phyloP scores from a whole-genome alignment of 2,329 filamentous ascomycete species.

The Verticillium nubilum region DNA sequence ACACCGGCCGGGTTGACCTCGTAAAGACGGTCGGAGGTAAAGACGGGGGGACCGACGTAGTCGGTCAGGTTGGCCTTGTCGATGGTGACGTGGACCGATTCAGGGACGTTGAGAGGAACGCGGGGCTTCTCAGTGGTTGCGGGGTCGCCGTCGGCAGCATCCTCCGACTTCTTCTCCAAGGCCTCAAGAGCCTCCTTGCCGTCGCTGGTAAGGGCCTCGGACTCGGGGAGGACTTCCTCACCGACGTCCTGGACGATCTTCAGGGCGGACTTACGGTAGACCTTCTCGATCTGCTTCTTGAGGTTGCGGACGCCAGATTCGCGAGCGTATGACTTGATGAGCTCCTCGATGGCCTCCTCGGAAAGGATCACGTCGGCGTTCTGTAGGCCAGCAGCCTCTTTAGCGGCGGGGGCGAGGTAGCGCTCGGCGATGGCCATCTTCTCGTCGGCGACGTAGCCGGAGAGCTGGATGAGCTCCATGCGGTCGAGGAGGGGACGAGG shows the following conservation, averaged over 20 bases:
- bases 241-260: constrained; percentile 96
- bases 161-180: constrained; percentile 62
- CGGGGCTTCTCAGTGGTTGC: constrained; percentile 55
- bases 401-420: constrained; percentile 90
- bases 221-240: constrained; percentile 75
- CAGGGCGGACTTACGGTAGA: constrained; percentile 92
- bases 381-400: constrained; percentile 85
- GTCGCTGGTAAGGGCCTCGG: constrained; percentile 77
- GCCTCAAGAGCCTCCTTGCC: constrained; percentile 74
- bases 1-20: constrained; percentile 91
- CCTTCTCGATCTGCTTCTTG: constrained; percentile 99
- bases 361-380: constrained; percentile 84
- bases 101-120: constrained; percentile 75
- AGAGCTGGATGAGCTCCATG: constrained; percentile 96
- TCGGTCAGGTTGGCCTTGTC: constrained; percentile 88
- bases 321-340: constrained; percentile 98
- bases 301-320: constrained; percentile 96
- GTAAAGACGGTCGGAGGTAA: constrained; percentile 92
- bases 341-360: constrained; percentile 84
- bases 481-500: constrained; percentile 88
- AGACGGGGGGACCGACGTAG: constrained; percentile 92
- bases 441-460: constrained; percentile 94
- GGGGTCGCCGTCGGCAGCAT: constrained; percentile 33
- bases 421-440: constrained; percentile 97
- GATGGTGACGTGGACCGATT: constrained; percentile 80